These are phyloP conservation scores for Stephania japonica DNA, from an alignment of 164 flowering plant species.

Conservation along the genomic window DNA sequence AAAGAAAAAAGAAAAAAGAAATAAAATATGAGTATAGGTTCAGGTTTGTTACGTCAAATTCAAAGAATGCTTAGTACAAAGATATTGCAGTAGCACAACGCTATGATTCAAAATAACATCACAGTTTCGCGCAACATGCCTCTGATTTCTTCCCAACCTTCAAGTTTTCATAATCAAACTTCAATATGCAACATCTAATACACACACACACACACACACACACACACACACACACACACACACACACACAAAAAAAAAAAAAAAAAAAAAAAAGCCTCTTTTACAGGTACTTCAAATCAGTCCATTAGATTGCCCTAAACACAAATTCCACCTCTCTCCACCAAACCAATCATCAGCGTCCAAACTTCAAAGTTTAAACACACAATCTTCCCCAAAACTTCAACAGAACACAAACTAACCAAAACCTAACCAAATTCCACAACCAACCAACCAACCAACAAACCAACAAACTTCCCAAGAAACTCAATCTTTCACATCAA, in stretches of 20 bases:
- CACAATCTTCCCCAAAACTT: background rate
- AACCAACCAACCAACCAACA: background rate
- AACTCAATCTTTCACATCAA: background rate
- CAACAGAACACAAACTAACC: background rate
- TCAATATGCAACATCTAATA: no score
- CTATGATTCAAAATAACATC: background rate
- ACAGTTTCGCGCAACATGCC: background rate
- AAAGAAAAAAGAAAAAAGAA: no score
- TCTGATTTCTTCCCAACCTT: background rate
- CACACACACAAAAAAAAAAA: no score
- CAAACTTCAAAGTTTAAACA: background rate
- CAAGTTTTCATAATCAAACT: background rate
- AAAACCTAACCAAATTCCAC: background rate
- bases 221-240: no score
- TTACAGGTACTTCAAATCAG: background rate
- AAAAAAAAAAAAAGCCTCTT: background rate
- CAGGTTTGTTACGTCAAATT: background rate
- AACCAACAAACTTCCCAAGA: background rate
- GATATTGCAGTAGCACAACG: background rate
- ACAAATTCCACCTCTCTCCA: background rate
- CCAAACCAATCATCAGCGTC: background rate
- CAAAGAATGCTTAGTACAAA: background rate
- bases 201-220: no score
- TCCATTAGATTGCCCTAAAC: background rate
- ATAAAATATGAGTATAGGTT: no score